phyloP scores from a whole-genome alignment of 2,329 filamentous ascomycete genomes.

The Arthrobotrys iridis region DNA sequence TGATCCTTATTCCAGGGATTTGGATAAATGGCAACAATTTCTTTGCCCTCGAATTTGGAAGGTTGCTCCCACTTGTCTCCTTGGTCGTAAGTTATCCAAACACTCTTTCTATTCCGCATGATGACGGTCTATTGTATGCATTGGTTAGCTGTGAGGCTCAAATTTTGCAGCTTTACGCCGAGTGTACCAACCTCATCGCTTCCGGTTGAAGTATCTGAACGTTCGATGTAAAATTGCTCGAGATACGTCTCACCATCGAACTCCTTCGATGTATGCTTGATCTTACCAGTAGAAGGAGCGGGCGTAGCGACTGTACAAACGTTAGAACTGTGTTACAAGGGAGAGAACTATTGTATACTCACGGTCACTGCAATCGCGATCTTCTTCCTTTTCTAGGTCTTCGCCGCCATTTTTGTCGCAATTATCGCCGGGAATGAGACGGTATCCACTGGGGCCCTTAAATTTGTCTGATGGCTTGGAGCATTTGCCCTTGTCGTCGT shows the following conservation, averaged over 20 bases:
- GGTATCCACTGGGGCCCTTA: constrained; percentile 87
- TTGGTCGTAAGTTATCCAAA: constrained; percentile 83
- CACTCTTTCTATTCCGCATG: constrained; percentile 69
- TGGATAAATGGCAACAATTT: constrained; percentile 76
- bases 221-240: constrained; percentile 80
- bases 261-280: constrained; percentile 61
- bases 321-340: constrained; percentile 11
- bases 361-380: constrained; percentile 78
- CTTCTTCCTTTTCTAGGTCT: constrained; percentile 75
- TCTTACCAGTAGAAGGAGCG: constrained; percentile 72
- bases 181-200: constrained; percentile 71
- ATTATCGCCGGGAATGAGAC: constrained; percentile 84
- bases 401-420: constrained; percentile 77
- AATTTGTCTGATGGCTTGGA: constrained; percentile 77
- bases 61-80: constrained; percentile 81
- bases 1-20: constrained; percentile 84
- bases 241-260: constrained; percentile 60
- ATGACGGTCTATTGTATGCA: constrained; percentile 64
- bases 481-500: constrained; percentile 77
- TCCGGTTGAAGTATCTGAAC: constrained; percentile 71
- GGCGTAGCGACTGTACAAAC: constrained; percentile 60
- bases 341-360: not conserved
- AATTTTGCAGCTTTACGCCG: not conserved
- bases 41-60: constrained; percentile 73
- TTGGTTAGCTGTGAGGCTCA: not conserved